Conservation (phyloP, 2,329 filamentous ascomycete species). For the Graphium sp. region DNA sequence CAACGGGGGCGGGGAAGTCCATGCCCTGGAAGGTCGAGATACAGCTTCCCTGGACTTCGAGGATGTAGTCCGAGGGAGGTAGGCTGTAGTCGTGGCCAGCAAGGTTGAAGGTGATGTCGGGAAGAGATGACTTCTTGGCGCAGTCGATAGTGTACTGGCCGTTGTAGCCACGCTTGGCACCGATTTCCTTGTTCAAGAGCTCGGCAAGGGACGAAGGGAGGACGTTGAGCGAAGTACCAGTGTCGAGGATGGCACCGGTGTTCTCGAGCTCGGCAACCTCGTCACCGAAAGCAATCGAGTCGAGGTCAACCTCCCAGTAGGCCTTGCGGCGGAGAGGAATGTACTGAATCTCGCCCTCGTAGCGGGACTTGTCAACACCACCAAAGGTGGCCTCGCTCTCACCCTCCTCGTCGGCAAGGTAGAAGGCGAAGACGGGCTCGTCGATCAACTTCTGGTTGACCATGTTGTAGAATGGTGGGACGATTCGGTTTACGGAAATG, state of each 20-base stretch:
- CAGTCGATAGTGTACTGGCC: conserved; percentile 95
- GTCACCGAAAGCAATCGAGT: conserved; percentile 78
- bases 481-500: conserved; percentile 91
- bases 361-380: conserved; percentile 68
- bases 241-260: conserved; percentile 95
- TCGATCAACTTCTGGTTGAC: conserved; percentile 78
- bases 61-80: conserved; percentile 76
- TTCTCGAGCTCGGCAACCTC: conserved; percentile 77
- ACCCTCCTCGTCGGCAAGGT: conserved; percentile 59
- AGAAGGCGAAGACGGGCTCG: conserved; percentile 90
- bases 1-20: conserved; percentile 75
- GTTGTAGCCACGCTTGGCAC: conserved; percentile 93
- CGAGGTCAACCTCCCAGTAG: conserved; percentile 98
- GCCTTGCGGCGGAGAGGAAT: conserved; percentile 95
- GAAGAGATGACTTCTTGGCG: conserved; percentile 62
- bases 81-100: conserved; percentile 90
- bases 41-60: conserved; percentile 88
- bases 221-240: conserved; percentile 92
- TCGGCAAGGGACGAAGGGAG: conserved; percentile 83
- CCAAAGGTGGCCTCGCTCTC: conserved; percentile 84
- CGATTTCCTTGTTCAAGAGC: conserved; percentile 93
- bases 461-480: conserved; percentile 95
- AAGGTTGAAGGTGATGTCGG: conserved; percentile 83
- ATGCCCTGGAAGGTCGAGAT: conserved; percentile 97
- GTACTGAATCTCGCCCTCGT: conserved; percentile 73